phyloP scores from a whole-genome alignment of 1,284 basidiomycete genomes.

The Chalciporus piperatoides region DNA sequence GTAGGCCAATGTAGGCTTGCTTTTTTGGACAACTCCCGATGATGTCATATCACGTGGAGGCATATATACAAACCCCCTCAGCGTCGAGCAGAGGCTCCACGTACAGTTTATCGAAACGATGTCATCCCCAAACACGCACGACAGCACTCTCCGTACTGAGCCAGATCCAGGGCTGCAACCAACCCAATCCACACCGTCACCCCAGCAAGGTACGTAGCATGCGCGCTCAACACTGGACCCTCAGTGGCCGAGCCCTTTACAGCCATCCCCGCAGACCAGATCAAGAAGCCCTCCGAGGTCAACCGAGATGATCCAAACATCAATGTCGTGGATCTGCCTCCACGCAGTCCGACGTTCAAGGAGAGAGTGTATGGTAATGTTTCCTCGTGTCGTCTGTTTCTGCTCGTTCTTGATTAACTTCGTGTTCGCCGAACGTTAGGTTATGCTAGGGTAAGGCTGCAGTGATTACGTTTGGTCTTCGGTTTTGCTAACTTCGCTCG shows the following conservation, averaged over 20 bases:
- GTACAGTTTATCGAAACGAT: slow-evolving; percentile 5
- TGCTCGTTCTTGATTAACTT: not conserved
- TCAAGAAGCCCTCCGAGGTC: slow-evolving; percentile 26
- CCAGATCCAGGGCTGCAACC: slow-evolving; percentile 4
- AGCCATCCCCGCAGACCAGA: slow-evolving; percentile 34
- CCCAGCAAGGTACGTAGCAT: slow-evolving; percentile 37
- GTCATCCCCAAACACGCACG: not conserved
- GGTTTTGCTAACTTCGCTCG: slow-evolving; percentile 6
- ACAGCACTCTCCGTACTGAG: not conserved
- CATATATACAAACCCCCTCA: slow-evolving; percentile 1
- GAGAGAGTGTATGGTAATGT: slow-evolving; percentile 45
- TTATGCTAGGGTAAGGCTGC: slow-evolving; percentile 30
- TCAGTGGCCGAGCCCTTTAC: not conserved
- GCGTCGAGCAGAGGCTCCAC: not conserved
- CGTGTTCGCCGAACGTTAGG: slow-evolving; percentile 21
- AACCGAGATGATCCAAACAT: slow-evolving; percentile 26
- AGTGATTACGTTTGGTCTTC: not conserved
- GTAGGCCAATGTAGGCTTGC: too few relatives aligned
- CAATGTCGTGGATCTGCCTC: slow-evolving; percentile 26
- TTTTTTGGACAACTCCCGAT: not conserved
- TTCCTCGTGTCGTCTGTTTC: not conserved
- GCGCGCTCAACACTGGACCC: not conserved
- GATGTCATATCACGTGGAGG: slow-evolving; percentile 31
- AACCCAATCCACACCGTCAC: slow-evolving; percentile 13
- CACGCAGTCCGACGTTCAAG: slow-evolving; percentile 41